Evolutionary conservation across 768 basidiomycete species (phyloP).

Genomic region (Crepidotus variabilis): DNA sequence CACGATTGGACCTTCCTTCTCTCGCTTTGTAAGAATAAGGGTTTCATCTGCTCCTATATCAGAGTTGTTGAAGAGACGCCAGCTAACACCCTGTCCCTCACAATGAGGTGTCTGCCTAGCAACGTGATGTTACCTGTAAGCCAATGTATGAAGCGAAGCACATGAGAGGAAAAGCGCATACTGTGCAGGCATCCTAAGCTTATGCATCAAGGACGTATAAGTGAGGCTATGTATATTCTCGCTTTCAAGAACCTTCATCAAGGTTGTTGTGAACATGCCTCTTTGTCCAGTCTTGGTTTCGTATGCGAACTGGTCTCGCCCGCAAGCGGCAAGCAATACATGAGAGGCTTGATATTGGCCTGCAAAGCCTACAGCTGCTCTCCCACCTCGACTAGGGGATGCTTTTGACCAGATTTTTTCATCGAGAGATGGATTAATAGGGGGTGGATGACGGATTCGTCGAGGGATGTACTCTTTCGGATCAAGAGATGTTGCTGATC

Average conservation of each 20-base stretch:
- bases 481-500: slow-evolving; percentile 11
- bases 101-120: slow-evolving; percentile 32
- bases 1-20: slow-evolving; percentile 8
- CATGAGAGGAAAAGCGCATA: background rate
- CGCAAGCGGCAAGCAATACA: slow-evolving; percentile 41
- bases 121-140: background rate
- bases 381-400: slow-evolving; percentile 9
- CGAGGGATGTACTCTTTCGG: slow-evolving; percentile 16
- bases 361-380: slow-evolving; percentile 15
- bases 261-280: slow-evolving; percentile 28
- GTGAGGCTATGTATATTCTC: slow-evolving; percentile 22
- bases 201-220: slow-evolving; percentile 30
- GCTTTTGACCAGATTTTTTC: slow-evolving; percentile 14
- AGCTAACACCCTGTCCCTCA: slow-evolving; percentile 27
- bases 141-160: background rate
- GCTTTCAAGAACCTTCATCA: slow-evolving; percentile 22
- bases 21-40: slow-evolving; percentile 21
- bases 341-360: slow-evolving; percentile 30
- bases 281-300: slow-evolving; percentile 21
- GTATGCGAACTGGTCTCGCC: slow-evolving; percentile 28
- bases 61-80: slow-evolving; percentile 28
- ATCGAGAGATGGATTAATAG: slow-evolving; percentile 22
- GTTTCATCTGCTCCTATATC: slow-evolving; percentile 23
- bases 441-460: slow-evolving; percentile 22
- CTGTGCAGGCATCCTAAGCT: slow-evolving; percentile 24